A percentile compares a stretch with the other conserved stretches of the same genome.
Evolutionary conservation across 352 stramenopile species (phyloP).

Genomic region (Bremia lactucae): DNA sequence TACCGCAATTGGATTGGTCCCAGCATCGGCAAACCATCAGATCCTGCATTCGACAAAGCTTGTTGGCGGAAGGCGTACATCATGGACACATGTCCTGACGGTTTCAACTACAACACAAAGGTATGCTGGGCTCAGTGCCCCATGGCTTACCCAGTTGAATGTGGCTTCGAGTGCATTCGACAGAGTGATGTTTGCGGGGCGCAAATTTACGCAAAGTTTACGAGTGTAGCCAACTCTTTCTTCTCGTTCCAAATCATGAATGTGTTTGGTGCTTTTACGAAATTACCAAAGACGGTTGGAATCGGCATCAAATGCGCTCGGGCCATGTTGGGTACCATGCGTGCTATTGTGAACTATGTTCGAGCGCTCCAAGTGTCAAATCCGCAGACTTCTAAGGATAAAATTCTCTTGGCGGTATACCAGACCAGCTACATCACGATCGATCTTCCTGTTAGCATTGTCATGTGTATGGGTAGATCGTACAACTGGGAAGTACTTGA

Average conservation of each 20-base stretch:
- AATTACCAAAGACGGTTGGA: conserved; percentile 7
- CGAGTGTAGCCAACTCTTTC: conserved; percentile 18
- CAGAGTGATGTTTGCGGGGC: conserved; percentile 23
- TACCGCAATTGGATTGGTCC: conserved; percentile 20
- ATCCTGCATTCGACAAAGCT: conserved; percentile 15
- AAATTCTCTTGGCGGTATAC: conserved; percentile 20
- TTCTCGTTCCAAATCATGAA: conserved; percentile 20
- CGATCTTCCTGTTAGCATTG: conserved; percentile 21
- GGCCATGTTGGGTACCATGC: conserved; percentile 19
- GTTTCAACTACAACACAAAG: conserved; percentile 23
- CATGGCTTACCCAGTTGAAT: conserved; percentile 35
- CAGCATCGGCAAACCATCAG: conserved; percentile 15
- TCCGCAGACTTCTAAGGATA: conserved; percentile 8
- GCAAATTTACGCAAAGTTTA: conserved; percentile 27
- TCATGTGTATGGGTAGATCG: conserved; percentile 16
- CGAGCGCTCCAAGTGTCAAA: conserved; percentile 15
- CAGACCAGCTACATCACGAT: conserved; percentile 28
- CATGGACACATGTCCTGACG: conserved; percentile 18
- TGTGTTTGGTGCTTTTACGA: conserved; percentile 21
- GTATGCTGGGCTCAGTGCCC: conserved; percentile 42
- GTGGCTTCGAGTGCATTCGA: conserved; percentile 38
- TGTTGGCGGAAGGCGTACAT: conserved; percentile 19
- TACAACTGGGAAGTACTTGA: conserved; percentile 19
- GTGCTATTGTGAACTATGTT: conserved; percentile 25
- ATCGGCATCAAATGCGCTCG: conserved; percentile 15